Base-by-base conservation (phyloP, 495 filamentous ascomycete species). In the Penicillium subrubescens region DNA sequence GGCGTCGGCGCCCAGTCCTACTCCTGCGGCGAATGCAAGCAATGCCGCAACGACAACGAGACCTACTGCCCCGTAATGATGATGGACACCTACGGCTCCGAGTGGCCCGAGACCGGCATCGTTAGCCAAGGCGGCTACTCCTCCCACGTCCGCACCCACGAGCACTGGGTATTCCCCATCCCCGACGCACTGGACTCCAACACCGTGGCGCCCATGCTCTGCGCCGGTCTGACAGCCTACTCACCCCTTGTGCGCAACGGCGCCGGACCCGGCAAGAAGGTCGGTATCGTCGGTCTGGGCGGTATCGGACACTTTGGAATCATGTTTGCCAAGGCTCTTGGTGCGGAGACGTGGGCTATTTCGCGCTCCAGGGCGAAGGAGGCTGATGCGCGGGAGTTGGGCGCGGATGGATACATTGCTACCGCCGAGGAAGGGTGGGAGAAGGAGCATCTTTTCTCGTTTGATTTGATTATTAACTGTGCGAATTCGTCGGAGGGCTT, bases 171-270 rank as follows among this genome's bases (percentile, higher is more conserved):
- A 5, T 94, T 94, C 79, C 88, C 88, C 27, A 94, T 97, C 63
- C 93, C 94, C 19, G 89, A 91, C 19, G 83, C 80, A 6, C 84
- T 96, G 48, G 75, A 87, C 23, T 87, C 81, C 67, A 82, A 82
- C 46, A 71, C 87, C 34, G 92, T 89, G 1, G 93, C 93, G 15
- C 93, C 92, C 2, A 96, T 96, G 92, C 83, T 96, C 69, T 97
- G 93, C 73, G 93, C 92, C 37, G 93, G 93, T 50, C 76, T 96
- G 34, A 97, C 94, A 1, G 87, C 87, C 33, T 96, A 88, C 78
- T 89, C 86, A 37, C 92, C 92, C 0, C 81, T 97, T 2, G 87
- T 90, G 43, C 86, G 90, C 29, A 87, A 91, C 71, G 89, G 88
- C n/a, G 81, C 80, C 48, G 88, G 89, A 0, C 88, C 89, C 0